Conservation (phyloP, 768 basidiomycete species). For the Lactarius trivialis region DNA sequence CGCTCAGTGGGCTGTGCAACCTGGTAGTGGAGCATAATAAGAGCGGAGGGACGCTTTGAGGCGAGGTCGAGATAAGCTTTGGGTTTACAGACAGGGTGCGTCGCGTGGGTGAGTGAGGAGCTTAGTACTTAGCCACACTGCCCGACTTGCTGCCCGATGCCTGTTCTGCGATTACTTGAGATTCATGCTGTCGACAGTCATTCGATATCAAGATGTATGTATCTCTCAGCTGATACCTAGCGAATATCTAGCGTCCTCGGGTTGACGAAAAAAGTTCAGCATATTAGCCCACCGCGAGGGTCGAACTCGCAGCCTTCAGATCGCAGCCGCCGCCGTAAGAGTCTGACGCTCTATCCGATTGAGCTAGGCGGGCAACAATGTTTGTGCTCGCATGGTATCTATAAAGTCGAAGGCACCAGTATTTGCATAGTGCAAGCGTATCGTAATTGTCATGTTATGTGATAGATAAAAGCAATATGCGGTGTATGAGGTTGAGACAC, state of each 20-base stretch:
- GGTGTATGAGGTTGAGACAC: background rate
- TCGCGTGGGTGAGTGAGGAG: constrained; percentile 26
- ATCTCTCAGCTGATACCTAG: too few species aligned
- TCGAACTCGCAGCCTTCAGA: constrained; percentile 62
- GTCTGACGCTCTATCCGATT: constrained; percentile 65
- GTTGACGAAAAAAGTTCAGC: constrained; percentile 17
- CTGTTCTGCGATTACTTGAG: background rate
- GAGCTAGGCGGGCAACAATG: constrained; percentile 49
- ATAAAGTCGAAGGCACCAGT: background rate
- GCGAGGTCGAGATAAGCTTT: constrained; percentile 26
- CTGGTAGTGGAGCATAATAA: constrained; percentile 30
- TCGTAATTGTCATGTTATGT: constrained; percentile 1
- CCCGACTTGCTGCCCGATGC: background rate
- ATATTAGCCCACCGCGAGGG: constrained; percentile 53
- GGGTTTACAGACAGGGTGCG: constrained; percentile 25
- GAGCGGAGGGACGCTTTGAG: constrained; percentile 26
- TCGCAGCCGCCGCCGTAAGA: constrained; percentile 36
- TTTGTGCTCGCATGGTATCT: background rate
- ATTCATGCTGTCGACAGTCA: background rate
- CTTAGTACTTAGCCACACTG: constrained; percentile 19
- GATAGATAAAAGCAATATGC: constrained; percentile 11
- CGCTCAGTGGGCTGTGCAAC: constrained; percentile 33
- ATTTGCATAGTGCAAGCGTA: background rate
- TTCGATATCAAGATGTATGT: too few species aligned
- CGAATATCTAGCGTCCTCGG: too few species aligned